Conservation (phyloP, 106 monocot genomes). For the Acorus gramineus region DNA sequence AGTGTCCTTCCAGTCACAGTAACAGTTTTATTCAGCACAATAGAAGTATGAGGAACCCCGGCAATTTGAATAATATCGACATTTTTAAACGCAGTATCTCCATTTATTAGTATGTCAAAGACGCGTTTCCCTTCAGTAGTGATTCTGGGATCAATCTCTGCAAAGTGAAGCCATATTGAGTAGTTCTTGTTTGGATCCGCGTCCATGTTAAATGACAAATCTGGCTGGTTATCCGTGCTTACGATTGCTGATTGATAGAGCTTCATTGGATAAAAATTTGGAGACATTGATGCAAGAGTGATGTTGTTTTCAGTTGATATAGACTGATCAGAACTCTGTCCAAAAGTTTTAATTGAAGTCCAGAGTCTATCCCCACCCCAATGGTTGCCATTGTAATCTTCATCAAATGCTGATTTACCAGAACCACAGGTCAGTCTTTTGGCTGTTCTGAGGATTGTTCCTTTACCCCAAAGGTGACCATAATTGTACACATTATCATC, state of each 20-base stretch:
- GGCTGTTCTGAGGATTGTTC: constrained; percentile 52
- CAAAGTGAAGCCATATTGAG: constrained; percentile 96
- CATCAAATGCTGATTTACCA: constrained; percentile 75
- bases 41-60: constrained; percentile 49
- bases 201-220: constrained; percentile 59
- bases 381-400: constrained; percentile 63
- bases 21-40: constrained; percentile 71
- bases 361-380: constrained; percentile 98
- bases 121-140: constrained; percentile 51
- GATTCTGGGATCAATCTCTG: constrained; percentile 73
- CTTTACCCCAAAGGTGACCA: constrained; percentile 38
- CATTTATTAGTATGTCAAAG: constrained; percentile 79
- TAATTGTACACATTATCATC: constrained; percentile 56
- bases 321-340: constrained; percentile 40
- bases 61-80: constrained; percentile 61
- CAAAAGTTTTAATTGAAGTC: constrained; percentile 43
- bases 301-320: constrained; percentile 73
- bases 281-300: constrained; percentile 34
- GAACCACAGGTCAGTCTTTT: constrained; percentile 75
- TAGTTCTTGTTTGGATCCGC: constrained; percentile 78
- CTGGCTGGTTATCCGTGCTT: constrained; percentile 58
- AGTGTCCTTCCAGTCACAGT: constrained; percentile 52
- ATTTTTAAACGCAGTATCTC: constrained; percentile 45
- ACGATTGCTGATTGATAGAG: constrained; percentile 86
- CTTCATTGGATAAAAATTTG: constrained; percentile 72